Evolutionary conservation across 2,329 filamentous ascomycete genomes (phyloP).

Genomic region (Bretziella fagacearum): DNA sequence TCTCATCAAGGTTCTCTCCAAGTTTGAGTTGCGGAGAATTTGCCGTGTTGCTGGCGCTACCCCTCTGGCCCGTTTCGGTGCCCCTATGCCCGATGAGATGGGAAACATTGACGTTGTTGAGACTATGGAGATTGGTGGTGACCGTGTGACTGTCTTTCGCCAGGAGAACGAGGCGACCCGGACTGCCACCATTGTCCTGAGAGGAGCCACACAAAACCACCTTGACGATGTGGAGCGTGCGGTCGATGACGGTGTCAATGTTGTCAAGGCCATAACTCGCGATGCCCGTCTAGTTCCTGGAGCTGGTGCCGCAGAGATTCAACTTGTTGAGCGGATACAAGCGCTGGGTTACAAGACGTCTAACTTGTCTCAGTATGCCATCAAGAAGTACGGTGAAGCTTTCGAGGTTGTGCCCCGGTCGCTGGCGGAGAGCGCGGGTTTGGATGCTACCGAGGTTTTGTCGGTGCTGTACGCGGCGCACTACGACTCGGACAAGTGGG

Average conservation of each 20-base stretch:
- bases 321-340: constrained; percentile 82
- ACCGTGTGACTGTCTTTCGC: constrained; percentile 94
- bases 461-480: constrained; percentile 87
- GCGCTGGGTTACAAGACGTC: constrained; percentile 83
- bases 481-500: constrained; percentile 73
- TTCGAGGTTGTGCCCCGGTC: constrained; percentile 95
- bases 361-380: constrained; percentile 85
- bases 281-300: constrained; percentile 83
- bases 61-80: constrained; percentile 84
- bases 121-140: constrained; percentile 92
- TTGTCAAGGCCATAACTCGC: constrained; percentile 93
- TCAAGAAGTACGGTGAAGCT: constrained; percentile 92
- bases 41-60: constrained; percentile 95
- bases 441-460: constrained; percentile 93
- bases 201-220: constrained; percentile 94
- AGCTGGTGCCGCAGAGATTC: constrained; percentile 84
- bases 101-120: constrained; percentile 87
- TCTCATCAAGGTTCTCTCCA: constrained; percentile 90
- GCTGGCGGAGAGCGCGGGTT: constrained; percentile 81
- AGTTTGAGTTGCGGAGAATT: constrained; percentile 87
- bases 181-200: constrained; percentile 84
- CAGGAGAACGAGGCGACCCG: constrained; percentile 87
- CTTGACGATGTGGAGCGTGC: constrained; percentile 93
- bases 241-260: constrained; percentile 95
- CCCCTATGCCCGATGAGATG: constrained; percentile 99